These are phyloP conservation scores for Penicillium janthinellum DNA, from an alignment of 2,329 filamentous ascomycete species.

Conservation along the genomic window DNA sequence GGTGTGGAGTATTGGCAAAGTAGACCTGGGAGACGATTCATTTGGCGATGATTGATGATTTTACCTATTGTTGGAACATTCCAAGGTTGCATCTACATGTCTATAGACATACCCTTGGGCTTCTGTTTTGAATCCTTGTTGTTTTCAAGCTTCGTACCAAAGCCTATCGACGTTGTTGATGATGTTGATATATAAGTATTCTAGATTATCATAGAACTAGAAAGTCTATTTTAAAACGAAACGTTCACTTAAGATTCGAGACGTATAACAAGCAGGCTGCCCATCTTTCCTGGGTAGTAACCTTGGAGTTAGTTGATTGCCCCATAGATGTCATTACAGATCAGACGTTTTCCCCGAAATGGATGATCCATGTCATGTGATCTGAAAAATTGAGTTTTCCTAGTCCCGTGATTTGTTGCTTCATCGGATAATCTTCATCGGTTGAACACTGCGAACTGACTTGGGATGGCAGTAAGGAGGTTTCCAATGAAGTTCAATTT, in stretches of 20 bases:
- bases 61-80: slow-evolving; percentile 15
- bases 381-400: neutral
- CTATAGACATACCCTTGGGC: slow-evolving; percentile 32
- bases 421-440: neutral
- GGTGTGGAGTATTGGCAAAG: slow-evolving; percentile 91
- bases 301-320: neutral
- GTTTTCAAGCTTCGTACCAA: slow-evolving; percentile 23
- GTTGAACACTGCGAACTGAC: neutral
- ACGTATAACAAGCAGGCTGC: neutral
- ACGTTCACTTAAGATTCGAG: neutral
- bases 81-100: slow-evolving; percentile 24
- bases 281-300: too few species aligned
- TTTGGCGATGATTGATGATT: slow-evolving; percentile 25
- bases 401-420: slow-evolving; percentile 7
- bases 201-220: neutral
- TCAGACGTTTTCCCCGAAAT: neutral
- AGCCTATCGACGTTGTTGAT: slow-evolving; percentile 16
- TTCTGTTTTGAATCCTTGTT: slow-evolving; percentile 8
- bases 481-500: too few species aligned
- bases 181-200: slow-evolving; percentile 10
- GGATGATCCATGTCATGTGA: slow-evolving; percentile 10
- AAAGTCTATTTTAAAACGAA: neutral
- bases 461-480: neutral
- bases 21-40: slow-evolving; percentile 70
- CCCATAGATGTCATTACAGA: neutral